These are phyloP conservation scores for Dryas integrifolia DNA, from an alignment of 331 rosid species.

Conservation along the genomic window DNA sequence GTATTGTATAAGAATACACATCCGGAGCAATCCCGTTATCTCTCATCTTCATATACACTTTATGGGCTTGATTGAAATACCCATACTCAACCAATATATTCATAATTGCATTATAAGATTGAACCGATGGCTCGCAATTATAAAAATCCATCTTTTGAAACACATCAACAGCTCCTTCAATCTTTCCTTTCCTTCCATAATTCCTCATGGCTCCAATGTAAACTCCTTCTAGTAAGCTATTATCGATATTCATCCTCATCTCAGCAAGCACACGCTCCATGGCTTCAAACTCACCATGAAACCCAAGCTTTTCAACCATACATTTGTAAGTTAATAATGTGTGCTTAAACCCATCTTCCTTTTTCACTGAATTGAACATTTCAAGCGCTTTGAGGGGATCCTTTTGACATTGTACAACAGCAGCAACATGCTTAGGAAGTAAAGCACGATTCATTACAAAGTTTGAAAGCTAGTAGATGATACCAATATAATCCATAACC, in stretches of 20 bases:
- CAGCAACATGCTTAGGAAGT: constrained; percentile 73
- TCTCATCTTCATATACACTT: constrained; percentile 73
- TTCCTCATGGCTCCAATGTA: constrained; percentile 69
- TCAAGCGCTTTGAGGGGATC: constrained; percentile 73
- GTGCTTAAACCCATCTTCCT: constrained; percentile 75
- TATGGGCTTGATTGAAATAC: constrained; percentile 70
- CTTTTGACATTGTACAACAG: constrained; percentile 62
- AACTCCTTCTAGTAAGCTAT: constrained; percentile 59
- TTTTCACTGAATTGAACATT: constrained; percentile 65
- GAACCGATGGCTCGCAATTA: constrained; percentile 67
- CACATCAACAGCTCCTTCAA: constrained; percentile 75
- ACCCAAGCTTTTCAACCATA: constrained; percentile 78
- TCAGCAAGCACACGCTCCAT: constrained; percentile 71
- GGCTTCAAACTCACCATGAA: constrained; percentile 59
- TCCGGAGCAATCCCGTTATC: constrained; percentile 63
- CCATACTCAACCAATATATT: constrained; percentile 66
- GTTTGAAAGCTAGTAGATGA: neutral
- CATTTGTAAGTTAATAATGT: constrained; percentile 61
- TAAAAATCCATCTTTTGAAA: constrained; percentile 89
- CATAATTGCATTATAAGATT: constrained; percentile 74
- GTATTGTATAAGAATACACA: constrained; percentile 69
- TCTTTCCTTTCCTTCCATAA: constrained; percentile 74
- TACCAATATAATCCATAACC: neutral
- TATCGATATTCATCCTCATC: constrained; percentile 51
- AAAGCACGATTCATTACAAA: constrained; percentile 50